Evolutionary conservation across 2,329 filamentous ascomycete species (phyloP).

Genomic region (Nigrospora sphaerica): DNA sequence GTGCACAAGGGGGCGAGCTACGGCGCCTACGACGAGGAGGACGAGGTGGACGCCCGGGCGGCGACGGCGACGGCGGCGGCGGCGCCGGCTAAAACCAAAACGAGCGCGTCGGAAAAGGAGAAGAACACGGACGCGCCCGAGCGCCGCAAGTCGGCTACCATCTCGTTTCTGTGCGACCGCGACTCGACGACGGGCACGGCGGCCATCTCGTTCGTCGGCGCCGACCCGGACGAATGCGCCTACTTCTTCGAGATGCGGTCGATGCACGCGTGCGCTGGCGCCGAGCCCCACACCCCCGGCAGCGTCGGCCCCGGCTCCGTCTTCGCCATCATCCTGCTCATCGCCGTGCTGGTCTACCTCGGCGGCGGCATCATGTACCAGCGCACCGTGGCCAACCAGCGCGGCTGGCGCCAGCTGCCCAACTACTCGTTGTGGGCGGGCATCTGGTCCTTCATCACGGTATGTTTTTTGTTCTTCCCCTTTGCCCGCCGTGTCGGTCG

Average conservation of each 20-base stretch:
- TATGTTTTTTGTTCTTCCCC: constrained; percentile 39
- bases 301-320: constrained; percentile 65
- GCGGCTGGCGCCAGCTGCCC: constrained; percentile 90
- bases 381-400: constrained; percentile 84
- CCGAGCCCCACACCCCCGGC: constrained; percentile 65
- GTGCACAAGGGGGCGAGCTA: constrained; percentile 29
- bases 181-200: constrained; percentile 65
- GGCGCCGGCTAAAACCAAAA: constrained; percentile 14
- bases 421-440: constrained; percentile 92
- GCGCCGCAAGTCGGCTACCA: constrained; percentile 70
- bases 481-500: too few species aligned
- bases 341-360: constrained; percentile 79
- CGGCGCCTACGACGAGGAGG: constrained; percentile 20
- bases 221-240: constrained; percentile 79
- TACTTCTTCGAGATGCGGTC: constrained; percentile 95
- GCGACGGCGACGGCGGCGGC: constrained; percentile 8
- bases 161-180: constrained; percentile 88
- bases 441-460: constrained; percentile 76
- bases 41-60: constrained; percentile 18
- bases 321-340: constrained; percentile 77
- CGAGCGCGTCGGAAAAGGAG: constrained; percentile 23
- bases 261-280: constrained; percentile 66
- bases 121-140: constrained; percentile 26
- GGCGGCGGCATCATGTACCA: constrained; percentile 94
- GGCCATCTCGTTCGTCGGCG: constrained; percentile 74